These are phyloP conservation scores for Phragmites australis DNA, from an alignment of 176 grass and related monocot genomes.

Conservation along the genomic window DNA sequence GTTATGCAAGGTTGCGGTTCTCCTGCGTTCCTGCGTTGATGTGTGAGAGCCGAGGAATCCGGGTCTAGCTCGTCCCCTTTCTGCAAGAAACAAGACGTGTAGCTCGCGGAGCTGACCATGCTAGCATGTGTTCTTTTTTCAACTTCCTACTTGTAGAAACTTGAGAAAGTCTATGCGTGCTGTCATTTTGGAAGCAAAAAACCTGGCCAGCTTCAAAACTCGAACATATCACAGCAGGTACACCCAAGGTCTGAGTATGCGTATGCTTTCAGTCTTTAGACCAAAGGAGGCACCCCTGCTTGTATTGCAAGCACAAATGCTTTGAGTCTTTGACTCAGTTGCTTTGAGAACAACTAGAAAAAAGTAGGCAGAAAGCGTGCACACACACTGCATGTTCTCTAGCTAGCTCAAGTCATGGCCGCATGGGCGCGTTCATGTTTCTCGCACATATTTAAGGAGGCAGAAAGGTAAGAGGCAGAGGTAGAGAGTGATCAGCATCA, in stretches of 20 bases:
- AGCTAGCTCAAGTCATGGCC: not conserved
- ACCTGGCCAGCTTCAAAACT: not conserved
- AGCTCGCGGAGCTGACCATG: not conserved
- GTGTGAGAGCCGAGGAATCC: not conserved
- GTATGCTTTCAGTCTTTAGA: too few species aligned
- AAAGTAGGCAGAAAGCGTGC: not conserved
- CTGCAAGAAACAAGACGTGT: constrained; percentile 1
- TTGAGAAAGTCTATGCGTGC: not conserved
- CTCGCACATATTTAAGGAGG: constrained; percentile 38
- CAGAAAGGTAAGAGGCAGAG: not conserved
- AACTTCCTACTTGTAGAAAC: too few species aligned
- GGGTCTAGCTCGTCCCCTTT: not conserved
- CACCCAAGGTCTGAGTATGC: too few species aligned
- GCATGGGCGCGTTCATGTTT: not conserved
- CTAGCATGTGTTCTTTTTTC: too few species aligned
- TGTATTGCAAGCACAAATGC: not conserved
- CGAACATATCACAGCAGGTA: not conserved
- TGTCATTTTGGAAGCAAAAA: not conserved
- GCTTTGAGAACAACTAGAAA: not conserved
- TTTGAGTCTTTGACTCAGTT: not conserved
- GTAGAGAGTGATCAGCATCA: constrained; percentile 5
- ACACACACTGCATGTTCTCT: not conserved
- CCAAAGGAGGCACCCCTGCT: too few species aligned
- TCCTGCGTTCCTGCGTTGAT: not conserved
- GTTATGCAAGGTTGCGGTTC: constrained; percentile 23